Base-by-base conservation (phyloP, 2,329 filamentous ascomycete species). In the Aphanoascus verrucosus region DNA sequence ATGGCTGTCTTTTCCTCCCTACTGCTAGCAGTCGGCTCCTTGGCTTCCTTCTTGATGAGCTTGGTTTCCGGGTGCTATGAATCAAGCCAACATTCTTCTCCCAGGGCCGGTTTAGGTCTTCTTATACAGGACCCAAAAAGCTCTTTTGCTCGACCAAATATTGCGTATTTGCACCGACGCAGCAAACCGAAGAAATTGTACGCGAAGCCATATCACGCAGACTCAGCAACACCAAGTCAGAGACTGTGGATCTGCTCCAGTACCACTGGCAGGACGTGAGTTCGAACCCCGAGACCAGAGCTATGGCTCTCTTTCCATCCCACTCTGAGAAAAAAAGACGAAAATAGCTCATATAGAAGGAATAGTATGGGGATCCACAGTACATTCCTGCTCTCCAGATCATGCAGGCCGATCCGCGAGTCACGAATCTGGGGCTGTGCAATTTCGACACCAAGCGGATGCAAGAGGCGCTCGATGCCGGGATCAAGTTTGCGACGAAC, bases 71-170 rank as follows among this genome's bases (percentile, higher is more conserved):
- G 1, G 20, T 38, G 11, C 23, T 15, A 37, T 46, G 23, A 52
- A 6, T 11, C 17, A 40, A 17, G 42, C 41, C 31, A 51, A 44
- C 41, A 28, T 3, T 28, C 40, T 28, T 37, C 32, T 32, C 19
- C 65, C 66, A 70, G 69, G 49, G 49, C 14, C 61, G 64, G 46
- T 71, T 72, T 50, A 59, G 67, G 46, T 60, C 65, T 6, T 60
- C 62, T 2, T 65, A 67, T 56, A 20, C 58, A 12, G 60, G 66
- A 41, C 57, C 64, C 3, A 56, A 62, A 2, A 56, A 52, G 1
- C 60, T 72, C n/a, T 71, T 67, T 51, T 68, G 68, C 31, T 68
- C 69, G 2, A 73, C 71, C 1, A 74, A 74, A 54, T 69, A 67
- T 60, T 71, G 69, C 44, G 63, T 73, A 1, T 74, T 74, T 51